These are phyloP conservation scores for Pseudocercospora vitis DNA, from an alignment of 2,329 filamentous ascomycete genomes.

Conservation along the genomic window DNA sequence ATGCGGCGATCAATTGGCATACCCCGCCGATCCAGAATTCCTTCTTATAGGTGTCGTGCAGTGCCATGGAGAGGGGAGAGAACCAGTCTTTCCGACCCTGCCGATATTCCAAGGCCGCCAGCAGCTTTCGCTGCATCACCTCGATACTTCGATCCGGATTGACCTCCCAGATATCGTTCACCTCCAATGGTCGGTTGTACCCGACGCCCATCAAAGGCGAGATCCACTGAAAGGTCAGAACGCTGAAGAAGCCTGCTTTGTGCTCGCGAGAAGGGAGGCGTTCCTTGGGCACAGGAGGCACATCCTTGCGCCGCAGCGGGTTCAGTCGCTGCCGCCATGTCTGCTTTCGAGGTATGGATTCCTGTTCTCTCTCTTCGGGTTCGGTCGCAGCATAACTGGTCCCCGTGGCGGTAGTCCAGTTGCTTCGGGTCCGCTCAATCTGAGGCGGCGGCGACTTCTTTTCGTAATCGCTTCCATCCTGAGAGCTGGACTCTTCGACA, in stretches of 20 bases:
- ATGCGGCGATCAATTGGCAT: constrained; percentile 69
- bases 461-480: constrained; percentile 27
- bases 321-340: constrained; percentile 63
- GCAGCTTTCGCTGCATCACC: constrained; percentile 65
- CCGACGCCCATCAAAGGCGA: constrained; percentile 80
- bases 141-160: constrained; percentile 77
- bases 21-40: constrained; percentile 85
- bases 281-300: constrained; percentile 58
- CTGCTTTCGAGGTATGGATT: constrained; percentile 43
- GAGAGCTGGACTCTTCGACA: constrained; percentile 28
- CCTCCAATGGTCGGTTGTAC: constrained; percentile 78
- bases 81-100: constrained; percentile 62
- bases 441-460: constrained; percentile 19
- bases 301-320: constrained; percentile 49
- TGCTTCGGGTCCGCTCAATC: constrained; percentile 33
- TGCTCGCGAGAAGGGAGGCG: constrained; percentile 66
- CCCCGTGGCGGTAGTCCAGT: constrained; percentile 37
- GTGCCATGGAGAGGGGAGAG: constrained; percentile 68
- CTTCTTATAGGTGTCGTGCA: constrained; percentile 80
- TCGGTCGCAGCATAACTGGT: constrained; percentile 35
- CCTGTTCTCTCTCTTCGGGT: constrained; percentile 19
- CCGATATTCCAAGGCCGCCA: constrained; percentile 68
- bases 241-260: constrained; percentile 70
- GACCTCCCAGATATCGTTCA: constrained; percentile 83
- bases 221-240: constrained; percentile 87